Evolutionary conservation across 2,329 filamentous ascomycete species (phyloP), one percentile per base, ranked within the genome.

Genomic region (Pleoardoris graminearum): DNA sequence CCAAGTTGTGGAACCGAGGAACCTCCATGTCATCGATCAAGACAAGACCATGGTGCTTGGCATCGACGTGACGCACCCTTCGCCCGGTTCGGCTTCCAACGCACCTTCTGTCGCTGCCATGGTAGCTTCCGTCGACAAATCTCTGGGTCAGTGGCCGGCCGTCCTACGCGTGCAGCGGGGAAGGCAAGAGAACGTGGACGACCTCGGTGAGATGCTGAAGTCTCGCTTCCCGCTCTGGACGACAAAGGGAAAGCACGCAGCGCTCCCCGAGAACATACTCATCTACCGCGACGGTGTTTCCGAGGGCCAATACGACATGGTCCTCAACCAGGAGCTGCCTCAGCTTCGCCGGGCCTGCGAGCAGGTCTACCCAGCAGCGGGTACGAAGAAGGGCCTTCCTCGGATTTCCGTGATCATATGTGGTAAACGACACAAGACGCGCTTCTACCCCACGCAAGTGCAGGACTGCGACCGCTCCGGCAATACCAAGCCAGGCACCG

Each of bases 251-350:
- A 60, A 54, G 30, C 35, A 63, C 10, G 10, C 23, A n/a, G 44
- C 44, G 8, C 41, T 86, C 0, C 91, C 91, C 0, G 79, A 86
- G n/a, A 89, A 90, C 61, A 87, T 96, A 43, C 74, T 96, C 53
- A 81, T 96, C 44, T 96, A 90, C 77, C 86, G 92, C 22, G 91
- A 96, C 60, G 92, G 91, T 19, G 90, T 96, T 0, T 93, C 90
- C 0, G 91, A 96, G 63, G 86, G 89, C 0, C 91, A 96, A 60
- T 96, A 91, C 69, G 66, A 80, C 0, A 77, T 81, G 32, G 86
- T 95, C 0, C 75, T 93, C 0, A 73, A 82, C 0, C 55, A 81
- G 1, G 91, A 96, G 71, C 77, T 95, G 37, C 83, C 85, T 0
- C 67, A 73, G 4, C 84, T 92, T 51, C 78, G 85, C 3, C 72